Evolutionary conservation across 768 basidiomycete genomes (phyloP).

Genomic region (Termitomyces sp.): DNA sequence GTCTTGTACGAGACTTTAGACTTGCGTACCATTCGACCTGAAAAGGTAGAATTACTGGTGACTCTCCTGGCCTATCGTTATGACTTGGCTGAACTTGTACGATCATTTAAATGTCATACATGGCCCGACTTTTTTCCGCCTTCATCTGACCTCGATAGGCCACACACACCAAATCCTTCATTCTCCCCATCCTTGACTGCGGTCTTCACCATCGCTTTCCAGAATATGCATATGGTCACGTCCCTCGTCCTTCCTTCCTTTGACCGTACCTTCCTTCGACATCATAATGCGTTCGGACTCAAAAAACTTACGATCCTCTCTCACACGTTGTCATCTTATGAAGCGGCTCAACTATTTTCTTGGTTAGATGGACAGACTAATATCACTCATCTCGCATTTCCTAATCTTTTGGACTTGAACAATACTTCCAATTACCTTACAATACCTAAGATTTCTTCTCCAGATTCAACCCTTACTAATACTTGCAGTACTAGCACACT

Average conservation of each 20-base stretch:
- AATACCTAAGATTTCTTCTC: slow-evolving; percentile 2
- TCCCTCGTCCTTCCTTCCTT: slow-evolving; percentile 37
- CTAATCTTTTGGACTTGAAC: slow-evolving; percentile 26
- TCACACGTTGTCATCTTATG: slow-evolving; percentile 23
- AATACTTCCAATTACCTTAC: slow-evolving; percentile 4
- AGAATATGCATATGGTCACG: slow-evolving; percentile 40
- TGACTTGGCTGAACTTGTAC: slow-evolving; percentile 36
- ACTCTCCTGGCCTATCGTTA: slow-evolving; percentile 31
- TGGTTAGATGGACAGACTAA: slow-evolving; percentile 41
- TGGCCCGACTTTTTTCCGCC: slow-evolving; percentile 38
- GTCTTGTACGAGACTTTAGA: slow-evolving; percentile 31
- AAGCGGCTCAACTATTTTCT: slow-evolving; percentile 29
- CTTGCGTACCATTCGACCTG: slow-evolving; percentile 23
- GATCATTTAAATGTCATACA: slow-evolving; percentile 31
- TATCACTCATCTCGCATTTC: slow-evolving; percentile 33
- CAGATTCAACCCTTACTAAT: slow-evolving; percentile 4
- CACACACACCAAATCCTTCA: slow-evolving; percentile 2
- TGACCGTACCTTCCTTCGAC: slow-evolving; percentile 34
- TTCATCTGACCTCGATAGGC: not conserved
- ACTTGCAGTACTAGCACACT: slow-evolving; percentile 3
- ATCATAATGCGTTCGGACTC: slow-evolving; percentile 39
- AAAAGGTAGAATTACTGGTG: slow-evolving; percentile 29
- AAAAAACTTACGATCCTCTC: slow-evolving; percentile 33
- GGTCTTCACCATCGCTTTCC: slow-evolving; percentile 37
- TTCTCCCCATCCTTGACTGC: slow-evolving; percentile 28